Evolutionary conservation across 2,329 filamentous ascomycete genomes (phyloP).

Genomic region (Fusarium secorum): DNA sequence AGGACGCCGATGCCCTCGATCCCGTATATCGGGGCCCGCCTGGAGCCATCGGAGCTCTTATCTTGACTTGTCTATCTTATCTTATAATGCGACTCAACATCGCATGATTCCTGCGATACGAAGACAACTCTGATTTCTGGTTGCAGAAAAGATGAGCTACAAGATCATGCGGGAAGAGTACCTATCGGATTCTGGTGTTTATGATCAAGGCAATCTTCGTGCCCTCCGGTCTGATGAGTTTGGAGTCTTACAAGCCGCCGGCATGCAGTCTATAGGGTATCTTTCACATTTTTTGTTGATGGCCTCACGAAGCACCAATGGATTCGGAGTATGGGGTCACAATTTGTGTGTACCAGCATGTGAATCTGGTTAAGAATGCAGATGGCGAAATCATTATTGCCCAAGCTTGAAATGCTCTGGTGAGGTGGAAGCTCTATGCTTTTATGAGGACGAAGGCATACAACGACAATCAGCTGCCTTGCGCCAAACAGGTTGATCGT

Average conservation of each 20-base stretch:
- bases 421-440: not conserved
- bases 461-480: not conserved
- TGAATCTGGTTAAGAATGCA: not conserved
- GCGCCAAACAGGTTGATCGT: not conserved
- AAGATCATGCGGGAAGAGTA: not conserved
- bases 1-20: constrained; percentile 41
- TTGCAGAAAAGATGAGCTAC: not conserved
- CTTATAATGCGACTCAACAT: constrained; percentile 20
- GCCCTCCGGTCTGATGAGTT: not conserved
- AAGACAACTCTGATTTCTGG: not conserved
- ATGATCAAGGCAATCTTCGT: not conserved
- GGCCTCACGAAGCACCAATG: not conserved
- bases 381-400: not conserved
- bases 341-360: not conserved
- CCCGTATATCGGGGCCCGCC: constrained; percentile 33
- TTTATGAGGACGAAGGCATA: not conserved
- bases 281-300: not conserved
- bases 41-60: constrained; percentile 21
- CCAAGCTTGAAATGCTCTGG: not conserved
- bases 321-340: not conserved
- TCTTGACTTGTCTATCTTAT: constrained; percentile 27
- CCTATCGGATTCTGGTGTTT: not conserved
- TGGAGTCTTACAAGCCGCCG: not conserved
- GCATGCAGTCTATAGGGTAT: not conserved
- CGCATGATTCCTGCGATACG: constrained; percentile 26